Conservation (phyloP, 1,284 basidiomycete genomes). For the Leccinum fuscescens region DNA sequence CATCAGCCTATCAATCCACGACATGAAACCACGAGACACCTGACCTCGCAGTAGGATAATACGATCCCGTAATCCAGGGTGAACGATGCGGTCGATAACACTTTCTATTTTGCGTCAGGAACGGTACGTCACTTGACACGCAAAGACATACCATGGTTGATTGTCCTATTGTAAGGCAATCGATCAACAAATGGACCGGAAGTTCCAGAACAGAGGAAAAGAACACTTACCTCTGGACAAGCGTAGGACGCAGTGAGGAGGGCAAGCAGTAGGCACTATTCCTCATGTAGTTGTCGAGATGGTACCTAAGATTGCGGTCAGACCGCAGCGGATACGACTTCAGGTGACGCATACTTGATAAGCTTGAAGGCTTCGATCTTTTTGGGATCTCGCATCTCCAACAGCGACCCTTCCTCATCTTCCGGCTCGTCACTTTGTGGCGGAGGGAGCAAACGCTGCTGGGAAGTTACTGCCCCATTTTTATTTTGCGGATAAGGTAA, state of each 20-base stretch:
- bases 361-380: constrained; percentile 77
- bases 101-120: constrained; percentile 53
- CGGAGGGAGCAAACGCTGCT: constrained; percentile 29
- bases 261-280: constrained; percentile 85
- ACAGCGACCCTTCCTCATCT: constrained; percentile 21
- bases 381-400: constrained; percentile 53
- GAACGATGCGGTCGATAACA: constrained; percentile 84
- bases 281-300: constrained; percentile 82
- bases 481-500: constrained; percentile 38
- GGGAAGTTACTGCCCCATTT: constrained; percentile 22
- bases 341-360: constrained; percentile 55
- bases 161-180: constrained; percentile 49
- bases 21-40: constrained; percentile 18
- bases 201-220: background rate
- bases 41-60: constrained; percentile 83
- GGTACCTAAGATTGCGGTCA: constrained; percentile 53
- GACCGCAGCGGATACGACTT: background rate
- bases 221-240: constrained; percentile 67
- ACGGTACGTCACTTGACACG: constrained; percentile 6
- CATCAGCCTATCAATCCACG: constrained; percentile 34
- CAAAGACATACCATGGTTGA: constrained; percentile 70
- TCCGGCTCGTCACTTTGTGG: constrained; percentile 26
- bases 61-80: constrained; percentile 84
- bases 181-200: constrained; percentile 13
- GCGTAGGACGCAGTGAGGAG: constrained; percentile 79